Base-by-base conservation (phyloP, 129 eudicot species). In the Tagetes erecta region DNA sequence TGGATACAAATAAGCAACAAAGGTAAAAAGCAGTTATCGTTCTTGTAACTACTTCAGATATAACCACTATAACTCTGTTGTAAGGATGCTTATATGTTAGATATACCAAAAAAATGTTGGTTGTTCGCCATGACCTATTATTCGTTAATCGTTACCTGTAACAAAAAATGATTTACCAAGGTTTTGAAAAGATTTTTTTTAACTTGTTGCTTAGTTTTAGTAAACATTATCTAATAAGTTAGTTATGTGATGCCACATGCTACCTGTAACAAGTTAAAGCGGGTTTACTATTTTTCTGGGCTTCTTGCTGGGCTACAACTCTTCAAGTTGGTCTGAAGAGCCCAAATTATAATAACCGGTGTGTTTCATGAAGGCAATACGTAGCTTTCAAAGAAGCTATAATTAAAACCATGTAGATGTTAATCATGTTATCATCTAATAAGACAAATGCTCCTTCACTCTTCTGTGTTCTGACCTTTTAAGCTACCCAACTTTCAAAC, bases 1-100 rank as follows among this genome's bases (percentile, higher is more conserved):
- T 40, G 47, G 65, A 70, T 77, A 77, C 76, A 59, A 66, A 11
- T 35, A 55, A 47, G 56, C 63, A 9, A 67, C 31, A 42, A 14
- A 11, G 49, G 9, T 55, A 67, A 46, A 76, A 67, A 76, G 41
- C 46, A 67, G 46, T 63, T 11, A 47, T 5, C 4, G 67, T n/a
- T 41, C 42, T 41, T 40, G 45, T 67, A 44, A 76, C 46, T 41
- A 56, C 39, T 7, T 37, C 50, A 8, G 72, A 38, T 47, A 53
- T 41, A 67, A 53, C 74, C 55, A 72, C 74, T 70, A 70, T 46
- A 37, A 51, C 33, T 8, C 33, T 8, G 57, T 76, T 51, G 73
- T 53, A 77, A 27, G 45, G 76, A 59, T 70, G 76, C 30, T 70
- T 50, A 45, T 59, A 76, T 70, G 71, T 51, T n/a, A 13, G 76